Conservation (phyloP, 2,329 filamentous ascomycete genomes). For the Penicillium rolfsii region DNA sequence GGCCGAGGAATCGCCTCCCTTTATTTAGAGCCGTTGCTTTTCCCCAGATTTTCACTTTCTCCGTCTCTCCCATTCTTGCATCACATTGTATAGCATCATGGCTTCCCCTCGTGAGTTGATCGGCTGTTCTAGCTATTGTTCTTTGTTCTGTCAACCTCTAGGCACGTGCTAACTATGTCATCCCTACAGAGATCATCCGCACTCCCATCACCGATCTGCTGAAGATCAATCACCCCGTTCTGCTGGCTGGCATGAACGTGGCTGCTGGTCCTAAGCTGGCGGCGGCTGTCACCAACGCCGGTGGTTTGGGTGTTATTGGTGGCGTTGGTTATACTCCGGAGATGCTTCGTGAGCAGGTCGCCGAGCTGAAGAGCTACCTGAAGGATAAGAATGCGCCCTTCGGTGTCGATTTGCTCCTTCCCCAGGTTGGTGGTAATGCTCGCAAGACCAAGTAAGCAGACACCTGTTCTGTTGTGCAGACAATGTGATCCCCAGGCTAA, state of each 20-base stretch:
- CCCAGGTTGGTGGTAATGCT: slow-evolving; percentile 90
- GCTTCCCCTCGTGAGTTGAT: slow-evolving; percentile 75
- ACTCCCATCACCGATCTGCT: slow-evolving; percentile 94
- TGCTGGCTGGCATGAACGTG: slow-evolving; percentile 99
- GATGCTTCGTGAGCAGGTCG: slow-evolving; percentile 93
- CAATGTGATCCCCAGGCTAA: slow-evolving; percentile 10
- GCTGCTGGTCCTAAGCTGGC: slow-evolving; percentile 95
- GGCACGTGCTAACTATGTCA: background rate
- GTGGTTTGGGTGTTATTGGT: slow-evolving; percentile 93
- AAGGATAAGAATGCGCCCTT: slow-evolving; percentile 92
- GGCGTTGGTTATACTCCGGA: slow-evolving; percentile 91
- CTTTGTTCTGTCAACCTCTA: slow-evolving; percentile 9
- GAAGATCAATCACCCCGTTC: slow-evolving; percentile 94
- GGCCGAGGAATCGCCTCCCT: slow-evolving; percentile 15
- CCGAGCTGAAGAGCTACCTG: slow-evolving; percentile 87
- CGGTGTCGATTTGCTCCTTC: slow-evolving; percentile 89
- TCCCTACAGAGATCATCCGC: slow-evolving; percentile 74
- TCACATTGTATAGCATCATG: slow-evolving; percentile 54
- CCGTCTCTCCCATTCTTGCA: slow-evolving; percentile 9
- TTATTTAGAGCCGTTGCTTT: slow-evolving; percentile 25
- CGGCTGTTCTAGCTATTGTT: background rate
- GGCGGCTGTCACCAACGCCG: slow-evolving; percentile 94
- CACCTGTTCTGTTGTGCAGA: background rate
- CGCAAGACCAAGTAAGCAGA: slow-evolving; percentile 82
- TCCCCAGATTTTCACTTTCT: slow-evolving; percentile 26